Percentiles rank a stretch among this genome's conserved stretches.
phyloP scores from a whole-genome alignment of 2,329 filamentous ascomycete genomes.

The Cladosporium sp. region DNA sequence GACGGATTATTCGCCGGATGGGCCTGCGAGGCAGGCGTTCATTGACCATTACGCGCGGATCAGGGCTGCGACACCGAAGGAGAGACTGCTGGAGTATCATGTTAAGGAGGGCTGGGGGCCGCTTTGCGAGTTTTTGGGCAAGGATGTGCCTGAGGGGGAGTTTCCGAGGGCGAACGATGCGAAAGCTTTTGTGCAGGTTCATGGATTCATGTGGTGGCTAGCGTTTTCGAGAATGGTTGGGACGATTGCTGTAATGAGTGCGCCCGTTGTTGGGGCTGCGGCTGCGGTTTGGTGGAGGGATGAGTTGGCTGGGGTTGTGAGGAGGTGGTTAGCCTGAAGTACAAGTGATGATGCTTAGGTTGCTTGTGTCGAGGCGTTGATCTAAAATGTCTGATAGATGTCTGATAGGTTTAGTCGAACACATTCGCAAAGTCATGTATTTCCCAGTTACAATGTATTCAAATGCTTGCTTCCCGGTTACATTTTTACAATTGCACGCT shows the following conservation, averaged over 20 bases:
- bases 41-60: slow-evolving; percentile 16
- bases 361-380: background rate
- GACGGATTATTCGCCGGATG: slow-evolving; percentile 9
- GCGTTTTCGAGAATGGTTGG: slow-evolving; percentile 22
- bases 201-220: slow-evolving; percentile 24
- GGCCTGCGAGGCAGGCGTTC: slow-evolving; percentile 18
- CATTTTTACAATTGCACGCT: background rate
- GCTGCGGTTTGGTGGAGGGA: slow-evolving; percentile 10
- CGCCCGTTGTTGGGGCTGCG: background rate
- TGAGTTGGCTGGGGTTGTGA: background rate
- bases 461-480: background rate
- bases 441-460: background rate
- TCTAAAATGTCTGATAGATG: background rate
- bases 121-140: slow-evolving; percentile 9
- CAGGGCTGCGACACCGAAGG: slow-evolving; percentile 1
- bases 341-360: background rate
- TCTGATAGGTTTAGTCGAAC: background rate
- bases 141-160: background rate
- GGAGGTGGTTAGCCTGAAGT: background rate
- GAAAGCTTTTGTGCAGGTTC: slow-evolving; percentile 22
- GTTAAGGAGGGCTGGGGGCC: slow-evolving; percentile 17
- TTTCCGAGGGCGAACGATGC: slow-evolving; percentile 16
- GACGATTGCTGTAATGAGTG: slow-evolving; percentile 17
- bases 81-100: slow-evolving; percentile 19
- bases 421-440: background rate